These are phyloP conservation scores for Fusarium nodosum DNA, from an alignment of 2,329 filamentous ascomycete species.

Conservation along the genomic window DNA sequence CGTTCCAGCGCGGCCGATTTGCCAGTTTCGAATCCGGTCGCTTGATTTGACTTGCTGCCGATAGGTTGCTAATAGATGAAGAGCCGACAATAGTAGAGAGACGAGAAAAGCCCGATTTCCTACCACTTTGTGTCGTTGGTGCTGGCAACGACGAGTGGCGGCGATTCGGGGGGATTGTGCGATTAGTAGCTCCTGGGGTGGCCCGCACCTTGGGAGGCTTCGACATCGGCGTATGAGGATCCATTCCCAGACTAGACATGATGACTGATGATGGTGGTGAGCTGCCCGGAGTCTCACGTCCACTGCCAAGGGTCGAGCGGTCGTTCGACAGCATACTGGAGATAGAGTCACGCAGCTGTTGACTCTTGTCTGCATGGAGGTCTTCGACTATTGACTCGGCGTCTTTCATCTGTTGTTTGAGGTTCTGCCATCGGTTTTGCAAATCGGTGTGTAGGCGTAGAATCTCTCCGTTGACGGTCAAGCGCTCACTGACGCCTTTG, in stretches of 20 bases:
- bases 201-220: conserved; percentile 63
- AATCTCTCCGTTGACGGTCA: conserved; percentile 97
- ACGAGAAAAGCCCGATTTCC: conserved; percentile 60
- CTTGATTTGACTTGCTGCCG: conserved; percentile 56
- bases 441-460: conserved; percentile 87
- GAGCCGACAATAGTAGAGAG: conserved; percentile 64
- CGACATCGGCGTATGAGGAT: conserved; percentile 61
- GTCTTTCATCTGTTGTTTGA: conserved; percentile 82
- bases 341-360: conserved; percentile 90
- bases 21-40: conserved; percentile 62
- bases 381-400: conserved; percentile 83
- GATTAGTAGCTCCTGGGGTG: conserved; percentile 61
- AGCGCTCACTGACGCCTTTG: conserved; percentile 92
- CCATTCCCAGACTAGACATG: conserved; percentile 68
- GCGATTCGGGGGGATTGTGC: conserved; percentile 61
- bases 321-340: conserved; percentile 92
- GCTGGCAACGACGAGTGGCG: conserved; percentile 65
- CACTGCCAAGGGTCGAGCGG: conserved; percentile 77
- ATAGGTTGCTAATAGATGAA: conserved; percentile 62
- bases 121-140: conserved; percentile 56
- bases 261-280: conserved; percentile 73
- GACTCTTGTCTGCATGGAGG: conserved; percentile 73
- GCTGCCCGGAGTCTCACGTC: conserved; percentile 78
- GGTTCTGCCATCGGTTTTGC: conserved; percentile 81
- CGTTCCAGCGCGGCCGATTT: conserved; percentile 80